A percentile compares a stretch with the other conserved stretches of the same genome.
Conservation (phyloP, 2,329 filamentous ascomycete species). For the Rutstroemia sp. region DNA sequence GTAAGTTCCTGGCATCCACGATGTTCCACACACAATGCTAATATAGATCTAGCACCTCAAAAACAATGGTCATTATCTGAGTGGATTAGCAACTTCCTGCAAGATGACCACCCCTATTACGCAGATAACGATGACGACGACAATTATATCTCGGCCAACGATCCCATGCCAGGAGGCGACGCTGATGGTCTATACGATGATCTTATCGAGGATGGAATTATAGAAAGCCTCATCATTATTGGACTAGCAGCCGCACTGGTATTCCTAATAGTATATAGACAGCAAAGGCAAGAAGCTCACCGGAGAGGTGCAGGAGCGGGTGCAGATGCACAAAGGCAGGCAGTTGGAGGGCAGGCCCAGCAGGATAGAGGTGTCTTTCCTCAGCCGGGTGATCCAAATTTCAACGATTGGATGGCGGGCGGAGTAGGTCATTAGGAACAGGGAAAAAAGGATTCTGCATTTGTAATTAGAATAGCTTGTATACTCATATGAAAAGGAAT, state of each 20-base stretch:
- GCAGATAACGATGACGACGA: constrained; percentile 44
- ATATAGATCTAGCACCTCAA: constrained; percentile 51
- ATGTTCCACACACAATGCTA: constrained; percentile 29
- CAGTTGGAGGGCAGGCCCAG: constrained; percentile 18
- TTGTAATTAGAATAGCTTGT: neutral
- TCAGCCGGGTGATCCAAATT: constrained; percentile 58
- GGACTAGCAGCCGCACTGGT: constrained; percentile 67
- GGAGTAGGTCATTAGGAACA: constrained; percentile 52
- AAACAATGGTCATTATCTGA: constrained; percentile 74
- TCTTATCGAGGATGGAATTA: constrained; percentile 65
- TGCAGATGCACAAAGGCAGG: constrained; percentile 27
- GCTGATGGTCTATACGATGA: constrained; percentile 51
- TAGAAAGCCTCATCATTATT: constrained; percentile 82
- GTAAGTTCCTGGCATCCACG: constrained; percentile 43
- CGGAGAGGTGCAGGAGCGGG: constrained; percentile 34
- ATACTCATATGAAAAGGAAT: neutral
- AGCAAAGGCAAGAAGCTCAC: constrained; percentile 57
- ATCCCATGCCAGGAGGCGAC: constrained; percentile 48
- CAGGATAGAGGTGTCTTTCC: constrained; percentile 53
- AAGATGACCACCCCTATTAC: constrained; percentile 54
- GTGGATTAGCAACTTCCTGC: constrained; percentile 81
- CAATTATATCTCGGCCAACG: constrained; percentile 38
- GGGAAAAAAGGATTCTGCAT: too few species aligned
- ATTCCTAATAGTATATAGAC: constrained; percentile 74
- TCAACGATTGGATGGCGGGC: constrained; percentile 55